Conservation (phyloP, 2,329 filamentous ascomycete species). For the Venturia oleaginea region DNA sequence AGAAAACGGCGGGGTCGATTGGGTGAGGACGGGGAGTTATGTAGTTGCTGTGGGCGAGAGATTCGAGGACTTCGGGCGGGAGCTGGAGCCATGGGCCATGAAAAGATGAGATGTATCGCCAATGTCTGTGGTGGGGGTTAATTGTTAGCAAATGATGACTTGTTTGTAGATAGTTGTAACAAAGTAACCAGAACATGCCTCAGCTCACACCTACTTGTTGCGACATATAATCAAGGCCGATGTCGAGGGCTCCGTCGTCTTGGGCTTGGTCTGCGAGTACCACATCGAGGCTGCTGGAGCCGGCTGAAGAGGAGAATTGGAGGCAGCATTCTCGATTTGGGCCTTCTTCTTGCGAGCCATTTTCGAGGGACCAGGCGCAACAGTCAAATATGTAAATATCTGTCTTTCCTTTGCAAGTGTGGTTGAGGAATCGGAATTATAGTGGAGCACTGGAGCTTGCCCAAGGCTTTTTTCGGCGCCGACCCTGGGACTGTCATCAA, state of each 20-base stretch:
- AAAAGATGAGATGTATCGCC: conserved; percentile 76
- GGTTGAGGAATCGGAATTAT: not conserved
- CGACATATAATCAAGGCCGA: conserved; percentile 33
- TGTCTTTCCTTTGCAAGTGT: not conserved
- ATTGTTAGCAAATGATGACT: not conserved
- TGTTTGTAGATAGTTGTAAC: not conserved
- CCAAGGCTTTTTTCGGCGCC: no score
- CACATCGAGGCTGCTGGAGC: not conserved
- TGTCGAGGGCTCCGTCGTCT: conserved; percentile 16
- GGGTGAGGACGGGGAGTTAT: conserved; percentile 65
- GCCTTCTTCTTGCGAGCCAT: conserved; percentile 15
- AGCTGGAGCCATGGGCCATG: conserved; percentile 78
- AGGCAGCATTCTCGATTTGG: conserved; percentile 7
- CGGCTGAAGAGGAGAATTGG: not conserved
- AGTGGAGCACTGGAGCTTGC: not conserved
- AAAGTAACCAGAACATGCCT: conserved; percentile 21
- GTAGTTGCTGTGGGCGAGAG: conserved; percentile 70
- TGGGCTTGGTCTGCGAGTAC: conserved; percentile 14
- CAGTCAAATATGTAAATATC: not conserved
- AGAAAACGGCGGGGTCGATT: conserved; percentile 72
- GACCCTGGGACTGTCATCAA: no score
- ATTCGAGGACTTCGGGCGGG: conserved; percentile 68
- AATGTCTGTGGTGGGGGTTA: conserved; percentile 56
- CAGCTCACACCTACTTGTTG: conserved; percentile 31
- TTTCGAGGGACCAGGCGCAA: not conserved